These are phyloP conservation scores for Adiantum capillusveneris DNA, from an alignment of 75 land plant species.

Conservation along the genomic window DNA sequence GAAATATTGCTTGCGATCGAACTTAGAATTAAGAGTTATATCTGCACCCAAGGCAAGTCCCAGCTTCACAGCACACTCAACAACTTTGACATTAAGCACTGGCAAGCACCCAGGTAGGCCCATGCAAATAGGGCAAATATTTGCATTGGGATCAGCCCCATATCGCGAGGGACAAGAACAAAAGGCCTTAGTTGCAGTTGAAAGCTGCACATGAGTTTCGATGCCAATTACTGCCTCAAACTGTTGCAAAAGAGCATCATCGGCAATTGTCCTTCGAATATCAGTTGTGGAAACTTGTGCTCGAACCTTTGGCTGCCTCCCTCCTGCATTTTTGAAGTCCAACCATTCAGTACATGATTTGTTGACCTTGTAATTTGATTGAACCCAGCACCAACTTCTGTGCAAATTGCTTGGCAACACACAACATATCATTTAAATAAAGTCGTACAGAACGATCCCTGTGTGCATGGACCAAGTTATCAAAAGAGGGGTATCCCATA, in stretches of 20 bases:
- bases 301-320: too few species aligned
- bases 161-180: slow-evolving; percentile 81
- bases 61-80: slow-evolving; percentile 66
- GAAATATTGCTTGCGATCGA: slow-evolving; percentile 93
- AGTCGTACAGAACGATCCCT: too few species aligned
- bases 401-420: too few species aligned
- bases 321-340: too few species aligned
- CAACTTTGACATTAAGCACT: slow-evolving; percentile 60
- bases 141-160: slow-evolving; percentile 70
- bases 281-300: too few species aligned
- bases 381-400: too few species aligned
- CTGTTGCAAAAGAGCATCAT: background rate
- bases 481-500: too few species aligned
- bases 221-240: slow-evolving; percentile 81
- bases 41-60: slow-evolving; percentile 74
- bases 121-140: slow-evolving; percentile 88
- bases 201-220: slow-evolving; percentile 90
- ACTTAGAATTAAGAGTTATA: slow-evolving; percentile 63
- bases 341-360: too few species aligned
- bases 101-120: slow-evolving; percentile 86
- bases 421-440: too few species aligned
- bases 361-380: too few species aligned
- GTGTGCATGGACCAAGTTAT: too few species aligned
- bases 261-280: too few species aligned
- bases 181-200: slow-evolving; percentile 81